These are phyloP conservation scores for Podila epigama DNA, from an alignment of 192 early-diverging fungal species.

Conservation along the genomic window DNA sequence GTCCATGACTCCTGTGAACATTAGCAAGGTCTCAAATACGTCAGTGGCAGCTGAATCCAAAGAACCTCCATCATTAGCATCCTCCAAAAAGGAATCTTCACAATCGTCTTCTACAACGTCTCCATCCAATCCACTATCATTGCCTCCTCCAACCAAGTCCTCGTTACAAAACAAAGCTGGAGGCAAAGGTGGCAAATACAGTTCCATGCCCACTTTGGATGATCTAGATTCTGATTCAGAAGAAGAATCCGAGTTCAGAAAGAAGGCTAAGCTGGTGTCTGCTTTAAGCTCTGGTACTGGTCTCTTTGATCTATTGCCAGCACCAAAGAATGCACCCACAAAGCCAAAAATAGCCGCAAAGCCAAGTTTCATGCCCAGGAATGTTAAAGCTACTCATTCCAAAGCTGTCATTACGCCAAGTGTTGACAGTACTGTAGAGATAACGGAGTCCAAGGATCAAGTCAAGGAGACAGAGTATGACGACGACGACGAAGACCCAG, in stretches of 20 bases:
- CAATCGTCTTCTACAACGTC: conserved; percentile 8
- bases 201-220: conserved; percentile 29
- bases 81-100: conserved; percentile 20
- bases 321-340: conserved; percentile 16
- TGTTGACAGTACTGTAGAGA: background rate
- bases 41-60: background rate
- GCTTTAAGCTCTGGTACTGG: conserved; percentile 11
- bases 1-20: background rate
- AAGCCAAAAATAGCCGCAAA: conserved; percentile 12
- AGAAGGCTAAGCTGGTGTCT: conserved; percentile 34
- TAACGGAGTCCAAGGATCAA: background rate
- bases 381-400: conserved; percentile 7
- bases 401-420: background rate
- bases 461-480: conserved; percentile 20
- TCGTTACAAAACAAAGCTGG: background rate
- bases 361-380: conserved; percentile 31
- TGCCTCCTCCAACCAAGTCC: background rate
- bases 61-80: background rate
- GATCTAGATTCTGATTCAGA: conserved; percentile 35
- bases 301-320: conserved; percentile 38
- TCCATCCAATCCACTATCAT: background rate
- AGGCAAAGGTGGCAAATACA: conserved; percentile 32
- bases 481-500: conserved; percentile 22
- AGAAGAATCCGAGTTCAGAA: conserved; percentile 39
- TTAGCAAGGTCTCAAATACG: background rate